These are phyloP conservation scores for Dryadomyces quercus-mongolicae DNA, from an alignment of 2,329 filamentous ascomycete species.

Conservation along the genomic window DNA sequence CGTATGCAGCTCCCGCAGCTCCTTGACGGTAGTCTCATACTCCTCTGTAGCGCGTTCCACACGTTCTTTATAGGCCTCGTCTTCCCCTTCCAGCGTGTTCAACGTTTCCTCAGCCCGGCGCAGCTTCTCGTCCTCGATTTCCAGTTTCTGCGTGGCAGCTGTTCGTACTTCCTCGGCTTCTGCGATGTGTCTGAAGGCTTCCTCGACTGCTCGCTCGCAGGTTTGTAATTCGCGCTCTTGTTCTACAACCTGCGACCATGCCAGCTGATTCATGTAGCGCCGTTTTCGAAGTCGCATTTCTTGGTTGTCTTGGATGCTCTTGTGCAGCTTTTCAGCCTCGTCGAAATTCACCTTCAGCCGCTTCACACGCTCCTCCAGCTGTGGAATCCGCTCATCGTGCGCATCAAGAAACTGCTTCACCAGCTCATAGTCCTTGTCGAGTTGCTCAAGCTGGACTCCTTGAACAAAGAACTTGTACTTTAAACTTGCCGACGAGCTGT, in stretches of 20 bases:
- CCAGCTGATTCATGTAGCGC: conserved; percentile 52
- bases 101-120: conserved; percentile 25
- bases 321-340: conserved; percentile 51
- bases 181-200: conserved; percentile 30
- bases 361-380: conserved; percentile 50
- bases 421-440: conserved; percentile 83
- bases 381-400: conserved; percentile 50
- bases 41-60: conserved; percentile 35
- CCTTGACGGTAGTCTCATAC: conserved; percentile 24
- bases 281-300: conserved; percentile 49
- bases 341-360: conserved; percentile 45
- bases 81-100: conserved; percentile 31
- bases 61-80: conserved; percentile 31
- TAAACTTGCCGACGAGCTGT: conserved; percentile 64
- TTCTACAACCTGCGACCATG: conserved; percentile 80
- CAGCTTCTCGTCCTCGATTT: conserved; percentile 32
- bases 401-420: conserved; percentile 69
- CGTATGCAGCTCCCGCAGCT: conserved; percentile 29
- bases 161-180: conserved; percentile 23
- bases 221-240: conserved; percentile 45
- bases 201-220: conserved; percentile 23
- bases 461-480: conserved; percentile 97
- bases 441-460: conserved; percentile 82
- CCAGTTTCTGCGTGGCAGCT: conserved; percentile 36
- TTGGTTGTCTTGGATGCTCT: conserved; percentile 53